Conservation (phyloP, 164 flowering plant genomes). For the Dillenia turbinata region DNA sequence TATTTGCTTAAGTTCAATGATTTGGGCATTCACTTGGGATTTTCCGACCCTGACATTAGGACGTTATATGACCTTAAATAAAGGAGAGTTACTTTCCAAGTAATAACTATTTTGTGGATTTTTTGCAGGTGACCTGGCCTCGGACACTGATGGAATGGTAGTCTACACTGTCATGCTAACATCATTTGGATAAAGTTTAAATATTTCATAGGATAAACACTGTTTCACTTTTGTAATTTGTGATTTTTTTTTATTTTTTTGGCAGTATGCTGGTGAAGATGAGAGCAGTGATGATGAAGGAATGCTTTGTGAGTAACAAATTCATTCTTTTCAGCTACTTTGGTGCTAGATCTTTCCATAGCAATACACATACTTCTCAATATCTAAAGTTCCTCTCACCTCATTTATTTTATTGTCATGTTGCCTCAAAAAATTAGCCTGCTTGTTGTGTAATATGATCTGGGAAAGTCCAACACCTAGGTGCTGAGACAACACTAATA, state of each 20-base stretch:
- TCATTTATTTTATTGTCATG: no score
- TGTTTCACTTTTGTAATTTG: neutral
- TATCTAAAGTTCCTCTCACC: neutral
- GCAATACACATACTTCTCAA: neutral
- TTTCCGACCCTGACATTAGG: neutral
- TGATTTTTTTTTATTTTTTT: neutral
- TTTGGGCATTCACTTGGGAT: neutral
- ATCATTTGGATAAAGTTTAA: neutral
- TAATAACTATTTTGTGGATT: neutral
- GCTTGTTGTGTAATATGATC: neutral
- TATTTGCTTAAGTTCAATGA: neutral
- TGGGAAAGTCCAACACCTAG: neutral
- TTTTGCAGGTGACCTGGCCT: conserved; percentile 37
- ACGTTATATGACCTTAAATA: neutral
- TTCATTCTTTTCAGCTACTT: neutral
- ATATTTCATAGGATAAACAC: neutral
- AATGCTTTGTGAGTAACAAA: conserved; percentile 67
- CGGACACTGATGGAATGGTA: conserved; percentile 36
- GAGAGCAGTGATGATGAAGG: conserved; percentile 77
- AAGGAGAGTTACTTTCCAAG: neutral
- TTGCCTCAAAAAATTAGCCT: neutral
- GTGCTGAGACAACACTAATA: neutral
- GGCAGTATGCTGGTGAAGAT: conserved; percentile 42
- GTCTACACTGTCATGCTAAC: conserved; percentile 26
- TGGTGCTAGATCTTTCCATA: neutral